These are phyloP conservation scores for Pyricularia sp. DNA, from an alignment of 2,329 filamentous ascomycete genomes.

Conservation along the genomic window DNA sequence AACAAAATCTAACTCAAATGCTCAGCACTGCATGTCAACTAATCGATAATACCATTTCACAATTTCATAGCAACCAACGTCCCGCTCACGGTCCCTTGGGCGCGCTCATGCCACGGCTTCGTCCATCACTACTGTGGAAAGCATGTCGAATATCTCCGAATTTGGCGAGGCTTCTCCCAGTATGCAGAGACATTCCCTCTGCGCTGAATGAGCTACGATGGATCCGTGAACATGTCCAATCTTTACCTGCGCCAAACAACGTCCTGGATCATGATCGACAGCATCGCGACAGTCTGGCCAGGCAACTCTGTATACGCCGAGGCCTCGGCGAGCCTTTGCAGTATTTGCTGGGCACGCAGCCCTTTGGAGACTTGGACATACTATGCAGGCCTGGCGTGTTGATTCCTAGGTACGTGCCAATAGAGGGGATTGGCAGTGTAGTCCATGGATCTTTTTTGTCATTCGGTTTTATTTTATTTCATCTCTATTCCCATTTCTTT, in stretches of 20 bases:
- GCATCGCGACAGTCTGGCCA: constrained; percentile 12
- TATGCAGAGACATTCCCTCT: constrained; percentile 48
- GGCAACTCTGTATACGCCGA: constrained; percentile 33
- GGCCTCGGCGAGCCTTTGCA: constrained; percentile 64
- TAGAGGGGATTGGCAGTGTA: too few species aligned
- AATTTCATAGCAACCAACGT: background rate
- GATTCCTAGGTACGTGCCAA: constrained; percentile 55
- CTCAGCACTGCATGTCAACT: background rate
- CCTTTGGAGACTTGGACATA: constrained; percentile 75
- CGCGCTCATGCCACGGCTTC: constrained; percentile 45
- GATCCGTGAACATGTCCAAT: constrained; percentile 46
- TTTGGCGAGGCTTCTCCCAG: constrained; percentile 47
- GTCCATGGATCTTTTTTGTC: background rate
- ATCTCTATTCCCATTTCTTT: background rate
- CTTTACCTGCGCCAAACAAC: background rate
- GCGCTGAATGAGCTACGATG: constrained; percentile 60
- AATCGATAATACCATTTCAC: background rate
- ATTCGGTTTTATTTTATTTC: background rate
- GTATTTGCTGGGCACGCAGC: constrained; percentile 79
- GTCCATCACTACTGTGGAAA: constrained; percentile 40
- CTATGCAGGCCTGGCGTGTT: constrained; percentile 64
- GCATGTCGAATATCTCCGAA: constrained; percentile 41
- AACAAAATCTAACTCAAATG: background rate
- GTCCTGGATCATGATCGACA: background rate
- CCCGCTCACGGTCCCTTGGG: background rate